Evolutionary conservation across 306 rosid species (phyloP), one percentile per base, ranked within the genome.

Genomic region (Vigna radiata): DNA sequence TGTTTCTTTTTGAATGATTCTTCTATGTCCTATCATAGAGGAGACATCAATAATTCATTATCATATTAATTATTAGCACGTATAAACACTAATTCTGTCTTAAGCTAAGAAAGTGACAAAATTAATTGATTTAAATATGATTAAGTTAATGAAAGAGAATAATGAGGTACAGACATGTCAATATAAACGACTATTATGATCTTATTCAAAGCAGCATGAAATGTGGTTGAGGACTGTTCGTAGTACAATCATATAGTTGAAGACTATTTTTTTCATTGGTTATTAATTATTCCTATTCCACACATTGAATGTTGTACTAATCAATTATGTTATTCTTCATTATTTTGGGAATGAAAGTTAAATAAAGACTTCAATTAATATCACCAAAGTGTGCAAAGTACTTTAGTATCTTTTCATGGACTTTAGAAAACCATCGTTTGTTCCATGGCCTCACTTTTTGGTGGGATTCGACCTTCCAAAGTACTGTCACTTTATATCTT

Each of bases 181-280:
- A 53, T 54, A 16, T 33, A 71, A 72, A 8, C 37, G 14, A 54
- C n/a, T 14, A 36, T 11, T 37, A 58, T 58, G 27, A 37, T 2
- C n/a, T 23, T 56, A 39, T 21, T 73, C 11, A 56, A 73, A 73
- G 68, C 55, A 72, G 23, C 53, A 39, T 53, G 36, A 72, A 55
- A 56, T 58, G 68, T 58, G 55, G 55, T 23, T 41, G 43, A 39
- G 47, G 15, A 41, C 52, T 9, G 3, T 1, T 15, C 23, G 15
- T 29, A 29, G 4, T 5, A 41, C 14, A 47, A 59, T 73, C 54
- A 56, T 59, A 1, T 44, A 17, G 5, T 75, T 61, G 8, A 41
- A n/a, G 2, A 39, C 44, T 5, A 8, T 39, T 2, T 37, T 39
- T 39, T 8, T 39, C 10, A 39, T 16, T 46, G 29, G 10, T n/a